Percentiles rank a stretch among this genome's conserved stretches.
These are phyloP conservation scores for Kluyveromyces siamensis DNA, from an alignment of 805 yeast genomes.

Conservation along the genomic window DNA sequence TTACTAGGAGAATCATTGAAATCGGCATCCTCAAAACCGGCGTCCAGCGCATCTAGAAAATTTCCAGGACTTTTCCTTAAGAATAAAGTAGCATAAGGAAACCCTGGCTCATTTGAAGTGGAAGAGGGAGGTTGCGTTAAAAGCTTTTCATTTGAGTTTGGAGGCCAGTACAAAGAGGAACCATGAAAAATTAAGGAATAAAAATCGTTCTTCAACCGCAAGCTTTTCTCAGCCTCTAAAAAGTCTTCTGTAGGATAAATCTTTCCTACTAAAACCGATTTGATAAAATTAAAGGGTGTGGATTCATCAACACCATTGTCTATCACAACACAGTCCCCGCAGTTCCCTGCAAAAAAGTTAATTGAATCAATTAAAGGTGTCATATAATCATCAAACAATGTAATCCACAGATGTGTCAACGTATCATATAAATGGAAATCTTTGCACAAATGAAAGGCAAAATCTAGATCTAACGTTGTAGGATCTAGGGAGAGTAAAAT, in stretches of 20 bases:
- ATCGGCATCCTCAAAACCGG: conserved; percentile 41
- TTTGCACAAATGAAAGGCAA: conserved; percentile 55
- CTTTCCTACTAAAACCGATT: conserved; percentile 65
- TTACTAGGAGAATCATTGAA: conserved; percentile 12
- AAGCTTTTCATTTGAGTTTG: conserved; percentile 28
- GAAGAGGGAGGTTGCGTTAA: conserved; percentile 18
- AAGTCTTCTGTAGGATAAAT: conserved; percentile 65
- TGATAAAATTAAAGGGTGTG: conserved; percentile 50
- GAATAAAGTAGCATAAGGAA: conserved; percentile 59
- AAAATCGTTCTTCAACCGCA: conserved; percentile 39
- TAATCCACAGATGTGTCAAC: conserved; percentile 62
- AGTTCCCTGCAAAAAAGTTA: conserved; percentile 19
- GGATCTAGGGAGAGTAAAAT: conserved; percentile 63
- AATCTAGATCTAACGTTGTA: conserved; percentile 64
- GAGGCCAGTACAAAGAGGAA: conserved; percentile 39
- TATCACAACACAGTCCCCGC: conserved; percentile 6
- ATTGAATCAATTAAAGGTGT: conserved; percentile 63
- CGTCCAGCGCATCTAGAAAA: conserved; percentile 77
- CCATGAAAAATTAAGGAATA: conserved; percentile 57
- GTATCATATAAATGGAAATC: conserved; percentile 51
- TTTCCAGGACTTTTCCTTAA: conserved; percentile 48
- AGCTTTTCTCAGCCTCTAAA: conserved; percentile 29
- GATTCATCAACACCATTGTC: conserved; percentile 12
- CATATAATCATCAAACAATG: conserved; percentile 55
- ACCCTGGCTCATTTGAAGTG: conserved; percentile 38